These are phyloP conservation scores for Cercospora zeae-maydis DNA, from an alignment of 2,329 filamentous ascomycete genomes.

Conservation along the genomic window DNA sequence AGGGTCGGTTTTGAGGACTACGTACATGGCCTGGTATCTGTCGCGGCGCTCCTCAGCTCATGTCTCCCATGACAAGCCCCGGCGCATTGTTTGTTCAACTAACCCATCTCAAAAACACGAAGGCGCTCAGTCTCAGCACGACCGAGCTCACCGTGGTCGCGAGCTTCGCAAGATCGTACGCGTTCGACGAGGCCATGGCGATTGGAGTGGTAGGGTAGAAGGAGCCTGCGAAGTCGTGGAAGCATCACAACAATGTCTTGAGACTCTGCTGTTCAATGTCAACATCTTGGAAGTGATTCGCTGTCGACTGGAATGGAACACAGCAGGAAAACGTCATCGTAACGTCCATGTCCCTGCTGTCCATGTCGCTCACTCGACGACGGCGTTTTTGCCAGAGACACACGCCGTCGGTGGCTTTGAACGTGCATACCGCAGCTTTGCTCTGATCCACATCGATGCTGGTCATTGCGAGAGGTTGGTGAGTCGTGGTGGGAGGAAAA, in stretches of 20 bases:
- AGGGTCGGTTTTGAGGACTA: conserved; percentile 2
- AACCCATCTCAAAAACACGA: conserved; percentile 39
- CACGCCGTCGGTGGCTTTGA: background rate
- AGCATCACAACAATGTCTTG: conserved; percentile 14
- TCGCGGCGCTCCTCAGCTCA: conserved; percentile 13
- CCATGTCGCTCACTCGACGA: background rate
- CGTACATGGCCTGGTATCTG: conserved; percentile 40
- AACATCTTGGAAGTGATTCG: conserved; percentile 1
- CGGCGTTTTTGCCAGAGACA: background rate
- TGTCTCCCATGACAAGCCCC: conserved; percentile 2
- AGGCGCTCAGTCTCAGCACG: conserved; percentile 29
- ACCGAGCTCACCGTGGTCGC: conserved; percentile 29
- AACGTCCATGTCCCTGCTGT: conserved; percentile 7
- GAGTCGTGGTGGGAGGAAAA: background rate
- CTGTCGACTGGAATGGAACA: background rate
- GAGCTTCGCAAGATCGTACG: conserved; percentile 15
- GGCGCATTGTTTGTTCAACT: conserved; percentile 23
- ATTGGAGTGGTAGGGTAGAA: conserved; percentile 10
- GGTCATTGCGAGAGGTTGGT: background rate
- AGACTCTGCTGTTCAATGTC: background rate
- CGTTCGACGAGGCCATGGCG: conserved; percentile 1
- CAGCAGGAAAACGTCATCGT: conserved; percentile 4
- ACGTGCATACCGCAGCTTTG: background rate
- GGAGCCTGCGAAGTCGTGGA: conserved; percentile 1
- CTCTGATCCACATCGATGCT: background rate